Percentiles rank a stretch among this genome's conserved stretches.
These are phyloP conservation scores for Fusarium sp. DNA, from an alignment of 2,329 filamentous ascomycete genomes.

Conservation along the genomic window DNA sequence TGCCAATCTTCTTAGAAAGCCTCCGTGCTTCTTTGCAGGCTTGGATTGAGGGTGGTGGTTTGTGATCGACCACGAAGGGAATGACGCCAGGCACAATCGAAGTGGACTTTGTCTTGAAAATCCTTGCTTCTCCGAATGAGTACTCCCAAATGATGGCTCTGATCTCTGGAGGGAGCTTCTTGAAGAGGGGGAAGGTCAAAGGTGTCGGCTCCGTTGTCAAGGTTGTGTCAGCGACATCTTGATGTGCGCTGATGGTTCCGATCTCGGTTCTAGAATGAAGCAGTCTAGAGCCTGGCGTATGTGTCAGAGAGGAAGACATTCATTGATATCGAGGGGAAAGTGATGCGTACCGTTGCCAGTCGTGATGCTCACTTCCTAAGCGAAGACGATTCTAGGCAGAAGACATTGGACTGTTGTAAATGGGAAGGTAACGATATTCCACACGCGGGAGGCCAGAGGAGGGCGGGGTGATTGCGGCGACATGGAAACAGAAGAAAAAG, in stretches of 20 bases:
- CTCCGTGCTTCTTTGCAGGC: constrained; percentile 6
- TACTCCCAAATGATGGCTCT: not conserved
- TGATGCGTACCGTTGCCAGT: not conserved
- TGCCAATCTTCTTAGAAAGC: not conserved
- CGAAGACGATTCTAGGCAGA: not conserved
- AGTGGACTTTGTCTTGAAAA: not conserved
- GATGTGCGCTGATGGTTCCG: not conserved
- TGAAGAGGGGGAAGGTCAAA: constrained; percentile 2
- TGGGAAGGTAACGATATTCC: not conserved
- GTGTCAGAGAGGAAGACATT: not conserved
- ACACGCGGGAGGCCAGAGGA: not conserved
- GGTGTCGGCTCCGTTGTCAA: not conserved
- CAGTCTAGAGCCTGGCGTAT: not conserved
- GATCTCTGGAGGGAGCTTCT: constrained; percentile 8
- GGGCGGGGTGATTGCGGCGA: not conserved
- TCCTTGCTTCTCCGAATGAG: not conserved
- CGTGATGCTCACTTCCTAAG: not conserved
- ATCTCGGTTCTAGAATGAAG: not conserved
- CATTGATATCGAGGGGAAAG: not conserved
- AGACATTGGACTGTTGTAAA: not conserved
- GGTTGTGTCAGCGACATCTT: not conserved
- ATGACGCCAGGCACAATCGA: not conserved
- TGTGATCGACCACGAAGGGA: constrained; percentile 8
- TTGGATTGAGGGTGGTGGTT: constrained; percentile 9
- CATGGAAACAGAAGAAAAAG: not conserved